These are phyloP conservation scores for Exidia glandulosa DNA, from an alignment of 768 basidiomycete genomes.

Conservation along the genomic window DNA sequence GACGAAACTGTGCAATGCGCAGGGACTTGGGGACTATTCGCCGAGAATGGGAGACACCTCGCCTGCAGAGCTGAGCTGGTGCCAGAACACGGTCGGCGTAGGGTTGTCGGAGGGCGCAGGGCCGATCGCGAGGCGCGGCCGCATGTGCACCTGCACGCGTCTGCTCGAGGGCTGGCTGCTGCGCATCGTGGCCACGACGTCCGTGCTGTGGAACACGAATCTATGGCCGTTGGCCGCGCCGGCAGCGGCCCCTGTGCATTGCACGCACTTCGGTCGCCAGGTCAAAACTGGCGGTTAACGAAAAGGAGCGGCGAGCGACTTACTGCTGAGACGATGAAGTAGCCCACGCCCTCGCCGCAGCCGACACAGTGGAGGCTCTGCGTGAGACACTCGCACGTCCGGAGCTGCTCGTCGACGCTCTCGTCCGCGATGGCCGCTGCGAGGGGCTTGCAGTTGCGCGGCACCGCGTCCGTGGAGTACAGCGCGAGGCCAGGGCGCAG, in stretches of 20 bases:
- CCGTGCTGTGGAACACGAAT: conserved; percentile 74
- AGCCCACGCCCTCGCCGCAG: conserved; percentile 65
- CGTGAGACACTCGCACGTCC: conserved; percentile 80
- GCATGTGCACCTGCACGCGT: background rate
- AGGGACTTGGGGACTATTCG: no score
- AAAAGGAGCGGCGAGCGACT: conserved; percentile 18
- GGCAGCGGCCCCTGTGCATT: conserved; percentile 39
- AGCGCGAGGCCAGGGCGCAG: conserved; percentile 71
- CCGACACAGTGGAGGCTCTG: conserved; percentile 72
- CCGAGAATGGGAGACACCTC: background rate
- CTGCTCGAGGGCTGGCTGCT: background rate
- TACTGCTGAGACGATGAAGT: conserved; percentile 66
- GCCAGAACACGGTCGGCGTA: background rate
- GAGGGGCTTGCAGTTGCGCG: conserved; percentile 57
- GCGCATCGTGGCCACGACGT: conserved; percentile 32
- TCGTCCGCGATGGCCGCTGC: conserved; percentile 17
- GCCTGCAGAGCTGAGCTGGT: background rate
- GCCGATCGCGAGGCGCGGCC: background rate
- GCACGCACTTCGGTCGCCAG: conserved; percentile 36
- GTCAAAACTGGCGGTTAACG: conserved; percentile 4
- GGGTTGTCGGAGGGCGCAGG: background rate
- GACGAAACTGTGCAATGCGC: no score
- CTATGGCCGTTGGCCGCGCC: conserved; percentile 75
- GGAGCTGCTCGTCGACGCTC: conserved; percentile 28
- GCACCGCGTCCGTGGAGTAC: conserved; percentile 73